Conservation (phyloP, 805 yeast genomes). For the Starmerella stellata region DNA sequence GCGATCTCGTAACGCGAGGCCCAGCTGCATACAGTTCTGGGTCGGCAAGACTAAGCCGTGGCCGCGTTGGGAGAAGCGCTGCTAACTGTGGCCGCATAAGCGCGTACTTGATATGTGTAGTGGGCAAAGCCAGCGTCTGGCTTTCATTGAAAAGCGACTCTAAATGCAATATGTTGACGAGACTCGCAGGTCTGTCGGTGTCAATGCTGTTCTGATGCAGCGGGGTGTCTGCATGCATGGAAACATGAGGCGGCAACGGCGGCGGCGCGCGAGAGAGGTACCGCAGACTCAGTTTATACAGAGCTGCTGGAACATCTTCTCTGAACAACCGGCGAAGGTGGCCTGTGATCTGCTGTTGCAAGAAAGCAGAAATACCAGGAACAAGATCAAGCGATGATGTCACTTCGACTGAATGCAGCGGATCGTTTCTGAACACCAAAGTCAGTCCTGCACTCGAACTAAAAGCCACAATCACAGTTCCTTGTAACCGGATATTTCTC, state of each 20-base stretch:
- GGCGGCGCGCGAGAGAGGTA: constrained; percentile 28
- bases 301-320: constrained; percentile 64
- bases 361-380: constrained; percentile 62
- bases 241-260: constrained; percentile 1
- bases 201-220: constrained; percentile 24
- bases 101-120: constrained; percentile 40
- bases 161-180: constrained; percentile 49
- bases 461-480: constrained; percentile 72
- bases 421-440: constrained; percentile 74
- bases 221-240: too few relatives aligned
- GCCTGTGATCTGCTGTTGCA: constrained; percentile 65
- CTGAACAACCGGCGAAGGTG: constrained; percentile 66
- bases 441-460: constrained; percentile 69
- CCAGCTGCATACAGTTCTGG: constrained; percentile 4
- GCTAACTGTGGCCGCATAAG: constrained; percentile 37
- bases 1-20: constrained; percentile 1
- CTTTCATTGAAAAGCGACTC: constrained; percentile 55
- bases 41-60: constrained; percentile 2
- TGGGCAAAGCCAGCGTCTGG: constrained; percentile 56
- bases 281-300: constrained; percentile 55
- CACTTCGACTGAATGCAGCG: constrained; percentile 64
- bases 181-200: constrained; percentile 45
- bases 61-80: constrained; percentile 13
- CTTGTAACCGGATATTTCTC: constrained; percentile 52
- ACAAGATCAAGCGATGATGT: constrained; percentile 75